Percentiles rank a stretch among this genome's conserved stretches.
These are phyloP conservation scores for Avena insularis DNA, from an alignment of 176 grass and related monocot genomes.

Conservation along the genomic window DNA sequence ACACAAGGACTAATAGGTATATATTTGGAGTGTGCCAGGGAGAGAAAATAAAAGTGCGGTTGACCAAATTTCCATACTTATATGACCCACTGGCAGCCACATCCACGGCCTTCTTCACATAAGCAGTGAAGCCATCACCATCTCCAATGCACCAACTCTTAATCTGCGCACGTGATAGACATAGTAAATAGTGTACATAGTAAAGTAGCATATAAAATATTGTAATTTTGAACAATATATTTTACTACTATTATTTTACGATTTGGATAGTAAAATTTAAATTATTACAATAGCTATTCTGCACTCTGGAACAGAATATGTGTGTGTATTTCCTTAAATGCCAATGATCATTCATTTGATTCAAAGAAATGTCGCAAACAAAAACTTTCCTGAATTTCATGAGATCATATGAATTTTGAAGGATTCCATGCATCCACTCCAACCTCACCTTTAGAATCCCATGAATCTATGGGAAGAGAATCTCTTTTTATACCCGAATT, in stretches of 20 bases:
- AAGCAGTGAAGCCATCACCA: slow-evolving; percentile 46
- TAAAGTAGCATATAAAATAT: neutral
- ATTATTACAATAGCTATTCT: neutral
- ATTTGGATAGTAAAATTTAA: neutral
- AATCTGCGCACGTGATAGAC: neutral
- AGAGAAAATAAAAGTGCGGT: neutral
- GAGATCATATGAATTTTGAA: neutral
- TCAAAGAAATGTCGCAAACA: neutral
- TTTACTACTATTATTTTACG: neutral
- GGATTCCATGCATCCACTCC: neutral
- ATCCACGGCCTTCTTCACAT: neutral
- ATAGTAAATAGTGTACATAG: neutral
- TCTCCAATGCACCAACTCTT: slow-evolving; percentile 26
- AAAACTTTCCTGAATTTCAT: neutral
- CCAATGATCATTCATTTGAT: neutral
- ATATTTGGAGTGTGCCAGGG: neutral
- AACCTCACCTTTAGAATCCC: neutral
- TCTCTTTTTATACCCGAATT: neutral
- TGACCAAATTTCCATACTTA: neutral
- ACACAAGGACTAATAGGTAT: neutral
- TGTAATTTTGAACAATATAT: neutral
- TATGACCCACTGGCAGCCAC: neutral
- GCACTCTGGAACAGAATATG: neutral
- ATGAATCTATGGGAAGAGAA: neutral
- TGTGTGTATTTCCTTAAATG: neutral